These are phyloP conservation scores for Eutrema salsugineum DNA, from an alignment of 441 rosid genomes.

Conservation along the genomic window DNA sequence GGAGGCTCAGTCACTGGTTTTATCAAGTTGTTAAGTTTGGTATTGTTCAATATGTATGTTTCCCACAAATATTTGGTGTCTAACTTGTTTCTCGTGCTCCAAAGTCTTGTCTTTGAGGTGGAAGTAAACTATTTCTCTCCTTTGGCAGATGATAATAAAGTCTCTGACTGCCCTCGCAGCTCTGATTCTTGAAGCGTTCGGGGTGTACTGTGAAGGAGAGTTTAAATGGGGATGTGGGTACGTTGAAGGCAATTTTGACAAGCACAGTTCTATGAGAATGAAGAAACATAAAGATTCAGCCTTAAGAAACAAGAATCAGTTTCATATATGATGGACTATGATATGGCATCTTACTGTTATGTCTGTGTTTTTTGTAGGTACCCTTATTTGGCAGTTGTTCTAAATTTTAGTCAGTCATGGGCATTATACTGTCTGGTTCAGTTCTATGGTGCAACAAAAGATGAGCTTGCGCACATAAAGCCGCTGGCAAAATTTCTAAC, in stretches of 20 bases:
- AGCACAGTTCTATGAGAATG: background rate
- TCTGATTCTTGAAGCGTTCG: slow-evolving; percentile 86
- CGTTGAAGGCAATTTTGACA: slow-evolving; percentile 30
- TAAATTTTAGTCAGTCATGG: slow-evolving; percentile 99
- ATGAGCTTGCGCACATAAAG: slow-evolving; percentile 87
- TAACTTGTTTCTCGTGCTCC: slow-evolving; percentile 21
- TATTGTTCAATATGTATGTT: slow-evolving; percentile 98
- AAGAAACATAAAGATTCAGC: background rate
- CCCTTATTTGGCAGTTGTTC: slow-evolving; percentile 91
- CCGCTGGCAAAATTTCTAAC: slow-evolving; percentile 95
- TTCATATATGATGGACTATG: background rate
- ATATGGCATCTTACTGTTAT: slow-evolving; percentile 9
- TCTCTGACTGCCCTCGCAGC: slow-evolving; percentile 77
- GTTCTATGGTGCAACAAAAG: slow-evolving; percentile 85
- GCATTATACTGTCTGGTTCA: slow-evolving; percentile 97
- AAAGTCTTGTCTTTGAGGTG: slow-evolving; percentile 15
- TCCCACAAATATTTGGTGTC: background rate
- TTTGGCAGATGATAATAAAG: slow-evolving; percentile 92
- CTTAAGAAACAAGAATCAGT: background rate
- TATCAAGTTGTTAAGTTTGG: slow-evolving; percentile 97
- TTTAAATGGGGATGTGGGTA: slow-evolving; percentile 92
- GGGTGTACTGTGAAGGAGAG: slow-evolving; percentile 97
- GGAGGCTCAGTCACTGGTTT: slow-evolving; percentile 97
- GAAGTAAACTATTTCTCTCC: slow-evolving; percentile 24
- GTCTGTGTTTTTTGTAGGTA: slow-evolving; percentile 56